Base-by-base conservation (phyloP, 148 eudicot species). In the Heliamphora exappendiculata region DNA sequence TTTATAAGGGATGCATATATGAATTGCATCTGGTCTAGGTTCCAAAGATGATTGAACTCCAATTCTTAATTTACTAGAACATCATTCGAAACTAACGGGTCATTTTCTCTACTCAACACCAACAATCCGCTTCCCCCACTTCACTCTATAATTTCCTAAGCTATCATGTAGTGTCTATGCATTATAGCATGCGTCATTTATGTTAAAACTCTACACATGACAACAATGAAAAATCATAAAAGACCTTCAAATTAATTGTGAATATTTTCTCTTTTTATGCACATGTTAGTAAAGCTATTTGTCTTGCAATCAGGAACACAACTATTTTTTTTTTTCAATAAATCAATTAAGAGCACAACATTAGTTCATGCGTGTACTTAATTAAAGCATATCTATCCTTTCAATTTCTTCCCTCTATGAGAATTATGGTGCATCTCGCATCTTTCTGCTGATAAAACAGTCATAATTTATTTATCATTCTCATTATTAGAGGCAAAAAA, bases 401-500 rank as follows among this genome's bases (percentile, higher is more conserved):
- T 54, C 6, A 19, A 54, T 58, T 10, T 24, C n/a, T 58, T n/a
- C 2, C 29, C 34, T 26, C 5, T n/a, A 0, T 14, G 36, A 24
- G 22, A 72, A 72, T 53, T 54, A 34, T 20, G 64, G 49, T n/a
- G 49, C 6, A 34, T 39, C n/a, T 34, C 16, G 17, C 2, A 6
- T 6, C 45, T 55, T 37, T 72, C 33, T 54, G 53, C 28, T 3
- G 22, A 54, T 2, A n/a, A 37, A 53, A 54, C 12, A 8, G 6
- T 3, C 3, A 37, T 3, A 26, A 10, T 33, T 37, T 53, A 58
- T 34, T 44, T 33, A 37, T 47, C 44, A 12, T 22, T 24, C 4
- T 24, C 60, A 13, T 22, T 13, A 45, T 26, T 62, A 45, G 72
- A 79, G 36, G 55, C 22, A 76, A 47, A 76, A n/a, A 36, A 66